Base-by-base conservation (phyloP, 2,329 filamentous ascomycete species). In the Fusarium pilosicola region DNA sequence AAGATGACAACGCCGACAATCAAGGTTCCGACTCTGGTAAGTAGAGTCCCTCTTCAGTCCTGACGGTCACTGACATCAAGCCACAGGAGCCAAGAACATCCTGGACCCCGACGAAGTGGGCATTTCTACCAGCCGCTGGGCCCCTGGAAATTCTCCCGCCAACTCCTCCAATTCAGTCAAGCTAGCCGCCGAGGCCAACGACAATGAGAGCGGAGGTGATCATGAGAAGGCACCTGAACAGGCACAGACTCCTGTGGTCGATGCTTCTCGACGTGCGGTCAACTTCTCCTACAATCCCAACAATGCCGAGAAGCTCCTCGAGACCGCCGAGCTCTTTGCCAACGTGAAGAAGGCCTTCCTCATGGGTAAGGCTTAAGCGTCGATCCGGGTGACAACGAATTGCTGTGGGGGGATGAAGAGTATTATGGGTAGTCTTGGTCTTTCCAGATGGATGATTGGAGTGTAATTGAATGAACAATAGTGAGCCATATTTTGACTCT, bases 331-430 rank as follows among this genome's bases (percentile, higher is more conserved):
- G 30, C 65, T 61, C 26, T 26, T 72, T 7, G 70, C 73, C 1
- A 28, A 6, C 2, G 17, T 65, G 13, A 75, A 74, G 41, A 75
- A 74, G 32, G 38, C 57, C 4, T 75, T 75, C 36, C 62, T 75
- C 9, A 15, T n/a, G 18, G 57, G 49, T 3, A 39, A 41, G 39
- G 10, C n/a, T 17, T 30, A 18, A 42, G n/a, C 12, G 11, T 7
- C 36, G 34, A 8, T 22, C 9, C 13, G 39, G 7, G 11, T 17
- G 15, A 18, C 15, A 18, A 15, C n/a, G 15, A 49, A 18, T 38
- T n/a, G 24, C 22, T n/a, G 14, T 34, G 36, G 3, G 14, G 30
- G 15, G 10, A 62, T 32, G 28, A 45, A 22, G 28, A 36, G 34
- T 41, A 39, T 34, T 13, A 66, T 34, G 17, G 26, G 28, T 22